Base-by-base conservation (phyloP, 495 filamentous ascomycete species). In the Echria macrotheca region DNA sequence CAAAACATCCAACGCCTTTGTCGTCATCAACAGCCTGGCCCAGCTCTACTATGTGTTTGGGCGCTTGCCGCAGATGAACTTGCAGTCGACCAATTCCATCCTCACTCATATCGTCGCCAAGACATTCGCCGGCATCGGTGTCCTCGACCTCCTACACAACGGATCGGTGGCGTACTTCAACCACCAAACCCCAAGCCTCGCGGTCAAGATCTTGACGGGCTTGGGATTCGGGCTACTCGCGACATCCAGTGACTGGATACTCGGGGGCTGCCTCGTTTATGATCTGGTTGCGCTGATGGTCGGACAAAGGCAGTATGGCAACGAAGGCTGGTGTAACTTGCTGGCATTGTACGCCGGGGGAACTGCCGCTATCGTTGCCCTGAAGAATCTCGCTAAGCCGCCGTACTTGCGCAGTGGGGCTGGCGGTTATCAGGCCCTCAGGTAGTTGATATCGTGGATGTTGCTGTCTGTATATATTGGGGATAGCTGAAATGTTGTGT, bases 51-150 rank as follows among this genome's bases (percentile, higher is more conserved):
- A 77, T 57, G 55, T 73, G 25, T 61, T 62, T 39, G 67, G 58
- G 4, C 59, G 61, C 17, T 65, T 76, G 19, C 58, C 58, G 25
- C 64, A 59, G 2, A 74, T 79, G 69, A 63, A 75, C 49, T 70
- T 69, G 11, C 43, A 52, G 18, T 71, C 66, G 22, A 69, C 67
- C 21, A 61, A 58, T 35, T 70, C 63, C 6, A 55, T 76, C 44
- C 67, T 78, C 49, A 78, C 72, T 4, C 69, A 78, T 54, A 58
- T 76, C 35, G 71, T 76, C 4, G 57, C 69, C 10, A 77, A 75
- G 56, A 74, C 72, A 4, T 79, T 79, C 43, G 73, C 72, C 0
- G 75, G 75, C 21, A 79, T 78, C 47, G 73, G 73, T 7, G 69
- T 77, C 12, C 63, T 79, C 15, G 75, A 78, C 44, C 54, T 79